Conservation (phyloP, 441 rosid species). For the Cnidoscolus chayamansa region DNA sequence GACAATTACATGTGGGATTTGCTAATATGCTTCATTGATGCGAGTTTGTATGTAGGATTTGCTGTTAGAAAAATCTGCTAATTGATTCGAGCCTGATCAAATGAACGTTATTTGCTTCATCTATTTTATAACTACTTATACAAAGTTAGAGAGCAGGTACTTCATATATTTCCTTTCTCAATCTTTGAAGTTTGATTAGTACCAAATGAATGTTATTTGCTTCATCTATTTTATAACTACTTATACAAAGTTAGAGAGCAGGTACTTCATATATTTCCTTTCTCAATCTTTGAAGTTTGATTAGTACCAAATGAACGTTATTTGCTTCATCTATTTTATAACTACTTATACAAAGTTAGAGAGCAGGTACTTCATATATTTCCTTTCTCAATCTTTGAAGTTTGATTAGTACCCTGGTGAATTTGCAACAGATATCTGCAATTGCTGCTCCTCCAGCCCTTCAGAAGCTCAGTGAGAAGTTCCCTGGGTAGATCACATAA, state of each 20-base stretch:
- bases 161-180: too few species aligned
- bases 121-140: background rate
- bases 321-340: background rate
- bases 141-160: background rate
- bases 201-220: too few species aligned
- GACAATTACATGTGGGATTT: background rate
- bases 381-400: background rate
- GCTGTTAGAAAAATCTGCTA: background rate
- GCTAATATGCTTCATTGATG: background rate
- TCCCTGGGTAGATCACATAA: slow-evolving; percentile 60
- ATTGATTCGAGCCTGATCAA: background rate
- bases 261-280: too few species aligned
- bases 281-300: background rate
- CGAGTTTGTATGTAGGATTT: background rate
- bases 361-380: too few species aligned
- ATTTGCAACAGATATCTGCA: slow-evolving; percentile 65
- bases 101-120: background rate
- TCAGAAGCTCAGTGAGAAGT: slow-evolving; percentile 81
- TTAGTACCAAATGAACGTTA: background rate
- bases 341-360: background rate
- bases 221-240: background rate
- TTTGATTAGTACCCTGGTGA: slow-evolving; percentile 15
- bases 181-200: background rate
- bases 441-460: slow-evolving; percentile 92
- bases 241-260: background rate